A percentile compares a stretch with the other conserved stretches of the same genome.
Conservation (phyloP, 2,329 filamentous ascomycete species). For the Monascus ruber region DNA sequence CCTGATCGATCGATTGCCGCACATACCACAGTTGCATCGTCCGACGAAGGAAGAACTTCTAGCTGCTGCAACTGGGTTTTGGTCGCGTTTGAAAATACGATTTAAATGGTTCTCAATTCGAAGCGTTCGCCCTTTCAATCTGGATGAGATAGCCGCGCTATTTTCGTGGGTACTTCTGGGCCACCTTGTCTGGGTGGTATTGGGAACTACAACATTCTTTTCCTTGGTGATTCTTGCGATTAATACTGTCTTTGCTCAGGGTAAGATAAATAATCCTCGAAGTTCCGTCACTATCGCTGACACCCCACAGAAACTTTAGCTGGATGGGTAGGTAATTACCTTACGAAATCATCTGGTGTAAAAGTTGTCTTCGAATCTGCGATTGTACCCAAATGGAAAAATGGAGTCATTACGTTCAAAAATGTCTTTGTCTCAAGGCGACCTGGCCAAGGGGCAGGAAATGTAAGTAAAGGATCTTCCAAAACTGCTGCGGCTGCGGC, state of each 20-base stretch:
- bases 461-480: conserved; percentile 87
- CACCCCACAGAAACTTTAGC: conserved; percentile 65
- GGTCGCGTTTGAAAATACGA: conserved; percentile 75
- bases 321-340: conserved; percentile 85
- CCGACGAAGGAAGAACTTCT: conserved; percentile 90
- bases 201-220: conserved; percentile 95
- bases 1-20: conserved; percentile 51
- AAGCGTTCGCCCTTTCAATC: conserved; percentile 86
- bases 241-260: conserved; percentile 93
- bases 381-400: conserved; percentile 90
- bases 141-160: conserved; percentile 92
- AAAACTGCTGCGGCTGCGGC: conserved; percentile 73
- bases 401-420: conserved; percentile 89
- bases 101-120: conserved; percentile 98
- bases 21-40: conserved; percentile 65
- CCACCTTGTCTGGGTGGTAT: conserved; percentile 88
- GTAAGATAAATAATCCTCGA: conserved; percentile 34
- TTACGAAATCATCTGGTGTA: conserved; percentile 85
- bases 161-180: conserved; percentile 91
- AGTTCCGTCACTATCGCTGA: conserved; percentile 10
- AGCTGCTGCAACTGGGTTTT: conserved; percentile 83
- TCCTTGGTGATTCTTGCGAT: conserved; percentile 81
- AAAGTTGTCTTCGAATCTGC: conserved; percentile 95
- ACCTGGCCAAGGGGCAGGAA: conserved; percentile 67
- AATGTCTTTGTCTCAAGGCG: conserved; percentile 92